phyloP scores from a whole-genome alignment of 148 eudicot genomes.

The Heliamphora exappendiculata region DNA sequence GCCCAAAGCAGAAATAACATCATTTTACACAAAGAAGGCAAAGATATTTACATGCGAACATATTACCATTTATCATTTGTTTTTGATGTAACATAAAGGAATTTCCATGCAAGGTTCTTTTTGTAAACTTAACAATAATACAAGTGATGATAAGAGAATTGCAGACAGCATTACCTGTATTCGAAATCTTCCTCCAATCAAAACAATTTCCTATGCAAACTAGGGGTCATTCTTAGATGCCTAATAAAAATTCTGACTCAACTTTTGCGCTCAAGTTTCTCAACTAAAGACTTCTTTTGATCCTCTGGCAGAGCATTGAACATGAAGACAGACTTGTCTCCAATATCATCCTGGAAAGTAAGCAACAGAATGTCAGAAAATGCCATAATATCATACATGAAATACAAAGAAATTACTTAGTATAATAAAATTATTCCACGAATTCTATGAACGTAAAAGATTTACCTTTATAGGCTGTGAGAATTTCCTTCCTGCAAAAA shows the following conservation, averaged over 20 bases:
- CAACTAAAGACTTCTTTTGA: constrained; percentile 54
- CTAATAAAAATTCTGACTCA: constrained; percentile 8
- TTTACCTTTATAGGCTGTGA: constrained; percentile 84
- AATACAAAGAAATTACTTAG: background rate
- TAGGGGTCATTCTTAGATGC: background rate
- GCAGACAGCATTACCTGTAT: background rate
- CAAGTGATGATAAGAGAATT: too few species aligned
- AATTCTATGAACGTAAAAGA: background rate
- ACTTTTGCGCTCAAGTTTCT: constrained; percentile 49
- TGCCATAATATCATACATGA: background rate
- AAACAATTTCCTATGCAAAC: background rate
- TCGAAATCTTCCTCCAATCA: background rate
- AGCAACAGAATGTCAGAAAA: background rate
- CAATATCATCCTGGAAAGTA: constrained; percentile 72
- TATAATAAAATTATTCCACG: background rate
- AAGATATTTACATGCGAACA: background rate
- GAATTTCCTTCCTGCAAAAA: constrained; percentile 88
- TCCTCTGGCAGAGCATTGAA: constrained; percentile 71
- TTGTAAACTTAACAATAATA: background rate
- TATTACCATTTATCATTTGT: background rate
- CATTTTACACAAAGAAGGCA: background rate
- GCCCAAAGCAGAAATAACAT: background rate
- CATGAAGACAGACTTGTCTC: constrained; percentile 94
- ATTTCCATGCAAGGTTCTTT: background rate
- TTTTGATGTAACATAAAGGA: background rate